These are phyloP conservation scores for Hydnum rufescens DNA, from an alignment of 768 basidiomycete species.

Conservation along the genomic window DNA sequence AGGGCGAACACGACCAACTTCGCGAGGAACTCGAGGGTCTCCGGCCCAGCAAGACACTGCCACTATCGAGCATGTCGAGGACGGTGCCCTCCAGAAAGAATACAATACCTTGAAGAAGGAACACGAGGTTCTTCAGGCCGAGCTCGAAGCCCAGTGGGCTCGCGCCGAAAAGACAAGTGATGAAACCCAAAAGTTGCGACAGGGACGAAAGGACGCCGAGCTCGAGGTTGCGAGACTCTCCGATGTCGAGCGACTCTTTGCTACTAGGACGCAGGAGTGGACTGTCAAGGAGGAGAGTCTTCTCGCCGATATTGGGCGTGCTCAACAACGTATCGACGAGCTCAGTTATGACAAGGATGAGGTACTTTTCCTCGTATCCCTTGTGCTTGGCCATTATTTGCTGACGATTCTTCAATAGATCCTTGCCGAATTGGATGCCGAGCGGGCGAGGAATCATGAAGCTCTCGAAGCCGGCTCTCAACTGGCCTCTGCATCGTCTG, in stretches of 20 bases:
- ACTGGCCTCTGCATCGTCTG: background rate
- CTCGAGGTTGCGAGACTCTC: constrained; percentile 20
- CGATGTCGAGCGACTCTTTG: background rate
- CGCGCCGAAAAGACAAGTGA: constrained; percentile 39
- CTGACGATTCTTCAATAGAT: background rate
- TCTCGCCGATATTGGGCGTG: background rate
- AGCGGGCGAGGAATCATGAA: background rate
- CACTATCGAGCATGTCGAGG: constrained; percentile 7
- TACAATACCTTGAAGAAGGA: background rate
- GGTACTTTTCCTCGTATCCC: background rate
- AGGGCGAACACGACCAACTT: constrained; percentile 22
- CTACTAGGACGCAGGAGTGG: background rate
- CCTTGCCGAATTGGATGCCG: background rate
- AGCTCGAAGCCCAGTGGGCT: constrained; percentile 55
- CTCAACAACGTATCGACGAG: background rate
- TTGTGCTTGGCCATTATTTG: background rate
- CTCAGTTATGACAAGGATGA: background rate
- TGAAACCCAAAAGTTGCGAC: constrained; percentile 12
- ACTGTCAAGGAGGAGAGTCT: background rate
- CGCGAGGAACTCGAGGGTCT: constrained; percentile 33
- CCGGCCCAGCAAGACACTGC: constrained; percentile 11
- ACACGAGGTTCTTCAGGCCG: constrained; percentile 13
- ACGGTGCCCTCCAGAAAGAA: background rate
- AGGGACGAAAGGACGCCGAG: constrained; percentile 6
- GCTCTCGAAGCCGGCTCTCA: background rate